Evolutionary conservation across 2,329 filamentous ascomycete species (phyloP).

Genomic region (Xylariaceae sp.): DNA sequence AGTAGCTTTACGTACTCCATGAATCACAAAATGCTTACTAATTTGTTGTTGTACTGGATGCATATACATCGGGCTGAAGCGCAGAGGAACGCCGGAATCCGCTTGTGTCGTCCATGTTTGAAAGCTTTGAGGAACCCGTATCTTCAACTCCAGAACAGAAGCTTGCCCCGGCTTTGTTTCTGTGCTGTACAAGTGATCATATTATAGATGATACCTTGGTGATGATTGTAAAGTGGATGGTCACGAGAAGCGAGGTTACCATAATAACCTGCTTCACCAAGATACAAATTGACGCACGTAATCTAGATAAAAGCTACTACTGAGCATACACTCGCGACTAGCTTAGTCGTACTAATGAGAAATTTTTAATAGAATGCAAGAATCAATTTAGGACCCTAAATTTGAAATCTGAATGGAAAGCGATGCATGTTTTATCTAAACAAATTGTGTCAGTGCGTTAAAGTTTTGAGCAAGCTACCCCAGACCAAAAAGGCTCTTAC

Average conservation of each 20-base stretch:
- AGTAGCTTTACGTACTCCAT: too few relatives aligned
- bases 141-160: slow-evolving; percentile 15
- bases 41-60: too few relatives aligned
- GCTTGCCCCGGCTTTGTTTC: slow-evolving; percentile 60
- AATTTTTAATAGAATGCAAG: too few relatives aligned
- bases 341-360: too few relatives aligned
- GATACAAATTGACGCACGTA: slow-evolving; percentile 42
- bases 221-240: slow-evolving; percentile 60
- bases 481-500: too few relatives aligned
- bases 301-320: slow-evolving; percentile 6
- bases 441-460: too few relatives aligned
- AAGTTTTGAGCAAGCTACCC: too few relatives aligned
- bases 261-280: slow-evolving; percentile 61
- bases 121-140: slow-evolving; percentile 46
- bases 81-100: slow-evolving; percentile 50
- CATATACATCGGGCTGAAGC: slow-evolving; percentile 41
- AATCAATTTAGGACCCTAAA: too few relatives aligned
- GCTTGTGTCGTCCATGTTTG: slow-evolving; percentile 56
- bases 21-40: too few relatives aligned
- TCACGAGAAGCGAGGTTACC: slow-evolving; percentile 39
- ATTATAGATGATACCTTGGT: slow-evolving; percentile 45
- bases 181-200: slow-evolving; percentile 59
- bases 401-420: too few relatives aligned
- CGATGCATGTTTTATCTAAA: too few relatives aligned
- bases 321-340: too few relatives aligned